Evolutionary conservation across 306 rosid genomes (phyloP), one percentile per base, ranked within the genome.

Genomic region (Morella rubra): DNA sequence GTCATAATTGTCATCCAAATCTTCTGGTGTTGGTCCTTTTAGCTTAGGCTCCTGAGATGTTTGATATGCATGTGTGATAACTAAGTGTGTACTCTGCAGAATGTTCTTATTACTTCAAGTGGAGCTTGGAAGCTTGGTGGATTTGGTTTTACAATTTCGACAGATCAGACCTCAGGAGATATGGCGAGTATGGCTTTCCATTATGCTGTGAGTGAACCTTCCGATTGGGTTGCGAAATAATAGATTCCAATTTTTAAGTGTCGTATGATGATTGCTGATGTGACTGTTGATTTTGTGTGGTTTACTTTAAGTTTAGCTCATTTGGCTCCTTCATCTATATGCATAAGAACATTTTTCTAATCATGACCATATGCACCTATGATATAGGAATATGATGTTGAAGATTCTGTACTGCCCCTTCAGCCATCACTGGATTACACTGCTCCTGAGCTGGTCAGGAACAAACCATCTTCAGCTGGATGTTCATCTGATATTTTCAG

Each of bases 91-190:
- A 41, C 68, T 72, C 45, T 84, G 80, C 96, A 96, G 99, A 96
- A 92, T 91, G 85, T 92, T 77, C 85, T 96, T 79, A 96, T 96
- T 79, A 96, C 99, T 69, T 83, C 89, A 83, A 91, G 93, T 84
- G 99, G 99, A 86, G 98, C 99, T 75, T 96, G 99, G 99, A 96
- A 96, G 84, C 98, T 96, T 45, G 91, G 91, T 66, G 99, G 99
- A 76, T 96, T 96, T 82, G 90, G 99, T 82, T 92, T 92, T 88
- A 90, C 99, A 69, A 83, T 88, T 71, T 80, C 98, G 77, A 77
- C 89, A 61, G 89, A 89, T 78, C 89, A 85, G 74, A 69, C 86
- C 69, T 71, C 87, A 59, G 87, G 86, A 66, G 93, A 92, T 84
- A 77, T 81, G 60, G 73, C 91, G 78, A 89, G 84, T 82, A 32